phyloP scores from a whole-genome alignment of 1,139 yeast species.

The Kodamaea sp. region DNA sequence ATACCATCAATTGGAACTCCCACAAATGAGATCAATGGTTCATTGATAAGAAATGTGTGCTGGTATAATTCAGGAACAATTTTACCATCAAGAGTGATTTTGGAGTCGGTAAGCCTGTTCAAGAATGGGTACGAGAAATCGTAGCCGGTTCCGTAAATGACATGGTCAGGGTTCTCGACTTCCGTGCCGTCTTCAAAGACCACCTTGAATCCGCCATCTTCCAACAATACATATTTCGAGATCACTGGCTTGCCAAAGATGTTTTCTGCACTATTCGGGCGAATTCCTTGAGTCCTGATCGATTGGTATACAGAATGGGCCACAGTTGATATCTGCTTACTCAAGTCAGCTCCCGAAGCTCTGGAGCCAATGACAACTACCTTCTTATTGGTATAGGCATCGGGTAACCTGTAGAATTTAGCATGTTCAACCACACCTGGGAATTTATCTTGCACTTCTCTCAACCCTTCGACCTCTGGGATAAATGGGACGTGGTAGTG shows the following conservation, averaged over 20 bases:
- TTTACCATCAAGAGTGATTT: conserved; percentile 30
- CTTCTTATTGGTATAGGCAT: conserved; percentile 28
- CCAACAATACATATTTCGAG: conserved; percentile 20
- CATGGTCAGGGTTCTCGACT: conserved; percentile 31
- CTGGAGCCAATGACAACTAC: conserved; percentile 46
- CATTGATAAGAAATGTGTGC: conserved; percentile 39
- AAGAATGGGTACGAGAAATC: conserved; percentile 46
- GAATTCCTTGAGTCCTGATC: conserved; percentile 19
- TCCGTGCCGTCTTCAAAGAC: conserved; percentile 31
- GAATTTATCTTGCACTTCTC: conserved; percentile 26
- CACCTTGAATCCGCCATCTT: conserved; percentile 21
- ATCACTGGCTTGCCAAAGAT: conserved; percentile 27
- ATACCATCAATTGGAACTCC: conserved; percentile 47
- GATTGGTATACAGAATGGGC: conserved; percentile 32
- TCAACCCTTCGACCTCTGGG: conserved; percentile 46
- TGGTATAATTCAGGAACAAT: conserved; percentile 33
- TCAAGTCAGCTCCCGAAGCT: conserved; percentile 47
- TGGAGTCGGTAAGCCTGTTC: conserved; percentile 21
- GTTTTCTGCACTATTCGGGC: conserved; percentile 17
- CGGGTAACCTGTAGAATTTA: conserved; percentile 36
- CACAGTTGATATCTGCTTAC: conserved; percentile 24
- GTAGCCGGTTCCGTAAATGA: conserved; percentile 49
- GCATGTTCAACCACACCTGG: conserved; percentile 40
- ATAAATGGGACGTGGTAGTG: conserved; percentile 54
- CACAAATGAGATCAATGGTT: conserved; percentile 38